Evolutionary conservation across 805 yeast genomes (phyloP).

Genomic region (Jamesozyma piceae): DNA sequence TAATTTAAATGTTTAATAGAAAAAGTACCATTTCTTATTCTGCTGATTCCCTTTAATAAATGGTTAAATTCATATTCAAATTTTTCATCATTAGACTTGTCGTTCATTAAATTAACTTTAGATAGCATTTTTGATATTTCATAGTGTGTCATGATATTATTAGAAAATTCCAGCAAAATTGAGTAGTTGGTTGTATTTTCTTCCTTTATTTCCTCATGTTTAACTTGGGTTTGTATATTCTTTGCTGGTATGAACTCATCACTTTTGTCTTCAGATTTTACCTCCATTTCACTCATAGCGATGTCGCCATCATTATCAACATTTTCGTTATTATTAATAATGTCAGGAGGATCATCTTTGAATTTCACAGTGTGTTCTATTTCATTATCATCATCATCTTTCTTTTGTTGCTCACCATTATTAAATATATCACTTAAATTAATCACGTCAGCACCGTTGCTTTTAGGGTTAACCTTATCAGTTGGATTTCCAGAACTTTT

Average conservation of each 20-base stretch:
- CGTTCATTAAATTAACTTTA: background rate
- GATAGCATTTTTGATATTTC: constrained; percentile 8
- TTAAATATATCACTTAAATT: constrained; percentile 25
- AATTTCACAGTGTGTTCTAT: constrained; percentile 23
- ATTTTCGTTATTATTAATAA: constrained; percentile 11
- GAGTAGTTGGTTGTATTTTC: background rate
- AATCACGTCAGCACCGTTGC: constrained; percentile 7
- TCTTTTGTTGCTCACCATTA: constrained; percentile 1
- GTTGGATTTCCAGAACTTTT: background rate
- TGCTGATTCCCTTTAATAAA: constrained; percentile 14
- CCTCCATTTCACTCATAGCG: background rate
- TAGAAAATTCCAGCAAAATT: constrained; percentile 3
- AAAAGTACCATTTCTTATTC: constrained; percentile 24
- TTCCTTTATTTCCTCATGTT: background rate
- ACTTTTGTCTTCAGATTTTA: background rate
- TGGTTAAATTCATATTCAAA: constrained; percentile 9
- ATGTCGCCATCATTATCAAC: background rate
- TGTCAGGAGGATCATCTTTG: constrained; percentile 19
- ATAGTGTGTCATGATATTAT: constrained; percentile 10
- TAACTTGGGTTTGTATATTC: background rate
- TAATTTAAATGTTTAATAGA: constrained; percentile 22
- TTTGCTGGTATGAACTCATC: background rate
- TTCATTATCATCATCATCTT: constrained; percentile 3
- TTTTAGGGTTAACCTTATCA: background rate
- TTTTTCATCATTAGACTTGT: background rate